Percentiles rank a stretch among this genome's conserved stretches.
These are phyloP conservation scores for Geranium incanum DNA, from an alignment of 441 rosid species.

Conservation along the genomic window DNA sequence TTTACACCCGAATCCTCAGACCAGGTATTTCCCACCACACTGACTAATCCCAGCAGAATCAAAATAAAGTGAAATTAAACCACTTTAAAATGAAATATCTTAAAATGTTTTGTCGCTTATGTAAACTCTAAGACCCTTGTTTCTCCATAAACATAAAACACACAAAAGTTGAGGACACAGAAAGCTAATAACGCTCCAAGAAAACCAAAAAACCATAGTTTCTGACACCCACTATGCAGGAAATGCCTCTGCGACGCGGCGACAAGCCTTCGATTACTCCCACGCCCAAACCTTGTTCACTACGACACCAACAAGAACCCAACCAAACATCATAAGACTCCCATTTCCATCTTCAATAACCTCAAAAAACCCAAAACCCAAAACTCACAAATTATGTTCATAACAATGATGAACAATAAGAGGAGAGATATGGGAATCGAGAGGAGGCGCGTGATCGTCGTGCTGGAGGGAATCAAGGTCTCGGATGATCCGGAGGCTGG, in stretches of 20 bases:
- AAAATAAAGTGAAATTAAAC: no score
- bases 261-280: constrained; percentile 13
- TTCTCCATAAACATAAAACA: not conserved
- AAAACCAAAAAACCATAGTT: not conserved
- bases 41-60: no score
- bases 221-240: not conserved
- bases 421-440: constrained; percentile 20
- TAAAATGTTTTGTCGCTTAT: no score
- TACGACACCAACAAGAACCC: constrained; percentile 14
- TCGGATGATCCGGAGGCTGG: constrained; percentile 12
- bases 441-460: constrained; percentile 25
- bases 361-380: not conserved
- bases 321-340: not conserved
- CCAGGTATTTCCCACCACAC: no score
- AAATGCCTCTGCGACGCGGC: constrained; percentile 16
- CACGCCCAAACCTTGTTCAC: constrained; percentile 16
- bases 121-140: no score
- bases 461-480: constrained; percentile 30
- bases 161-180: not conserved
- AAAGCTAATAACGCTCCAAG: not conserved
- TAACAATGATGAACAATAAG: constrained; percentile 19
- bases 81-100: no score
- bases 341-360: not conserved
- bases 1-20: no score
- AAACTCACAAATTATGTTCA: not conserved